Conservation (phyloP, 1,139 yeast species). For the Scheffersomyces insectosa region DNA sequence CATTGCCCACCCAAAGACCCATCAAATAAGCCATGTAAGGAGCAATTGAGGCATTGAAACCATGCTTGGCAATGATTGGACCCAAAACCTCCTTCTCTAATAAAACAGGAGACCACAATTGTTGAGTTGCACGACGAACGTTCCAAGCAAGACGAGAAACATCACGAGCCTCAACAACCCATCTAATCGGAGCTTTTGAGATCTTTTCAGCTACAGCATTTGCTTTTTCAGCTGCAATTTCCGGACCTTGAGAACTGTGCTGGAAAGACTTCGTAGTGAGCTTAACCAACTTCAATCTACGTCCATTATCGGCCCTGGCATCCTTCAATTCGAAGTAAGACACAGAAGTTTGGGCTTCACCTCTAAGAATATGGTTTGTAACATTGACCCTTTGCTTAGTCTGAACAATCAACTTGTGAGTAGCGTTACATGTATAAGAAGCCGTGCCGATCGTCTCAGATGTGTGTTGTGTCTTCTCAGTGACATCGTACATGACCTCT, state of each 20-base stretch:
- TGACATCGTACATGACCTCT: slow-evolving; percentile 36
- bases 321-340: slow-evolving; percentile 14
- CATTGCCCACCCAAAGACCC: slow-evolving; percentile 27
- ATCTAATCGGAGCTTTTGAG: slow-evolving; percentile 19
- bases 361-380: slow-evolving; percentile 9
- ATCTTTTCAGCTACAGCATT: slow-evolving; percentile 16
- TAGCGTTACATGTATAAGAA: slow-evolving; percentile 30
- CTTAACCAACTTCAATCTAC: slow-evolving; percentile 13
- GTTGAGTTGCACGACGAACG: slow-evolving; percentile 27
- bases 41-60: slow-evolving; percentile 14
- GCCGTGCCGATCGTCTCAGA: slow-evolving; percentile 16
- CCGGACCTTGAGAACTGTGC: slow-evolving; percentile 12
- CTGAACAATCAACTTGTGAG: slow-evolving; percentile 29
- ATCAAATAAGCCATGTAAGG: slow-evolving; percentile 30
- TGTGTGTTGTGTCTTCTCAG: slow-evolving; percentile 19
- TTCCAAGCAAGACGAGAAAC: slow-evolving; percentile 15
- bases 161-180: slow-evolving; percentile 38
- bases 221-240: slow-evolving; percentile 17
- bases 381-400: slow-evolving; percentile 21
- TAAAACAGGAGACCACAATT: slow-evolving; percentile 33
- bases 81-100: slow-evolving; percentile 25
- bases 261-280: slow-evolving; percentile 14
- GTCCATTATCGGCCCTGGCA: slow-evolving; percentile 5
- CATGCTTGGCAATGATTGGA: slow-evolving; percentile 12
- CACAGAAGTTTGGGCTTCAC: slow-evolving; percentile 18